Evolutionary conservation across 345 rosid species (phyloP).

Genomic region (Euclidium syriacum): DNA sequence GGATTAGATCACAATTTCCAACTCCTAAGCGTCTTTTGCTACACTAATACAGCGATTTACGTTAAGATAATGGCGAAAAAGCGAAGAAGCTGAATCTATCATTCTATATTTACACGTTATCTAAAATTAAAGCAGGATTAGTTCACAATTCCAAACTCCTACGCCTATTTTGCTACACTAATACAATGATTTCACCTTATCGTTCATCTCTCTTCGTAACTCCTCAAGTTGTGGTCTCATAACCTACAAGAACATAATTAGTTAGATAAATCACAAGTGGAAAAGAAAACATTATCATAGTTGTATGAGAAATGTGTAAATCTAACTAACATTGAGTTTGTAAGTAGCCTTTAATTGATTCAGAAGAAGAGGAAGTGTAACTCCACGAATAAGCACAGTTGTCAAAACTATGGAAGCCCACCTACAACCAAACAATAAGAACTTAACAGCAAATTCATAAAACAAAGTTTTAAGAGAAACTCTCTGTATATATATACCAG

Average conservation of each 20-base stretch:
- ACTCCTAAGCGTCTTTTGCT: no score
- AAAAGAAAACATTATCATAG: not conserved
- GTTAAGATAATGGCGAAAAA: no score
- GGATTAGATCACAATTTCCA: no score
- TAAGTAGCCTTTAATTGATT: conserved; percentile 43
- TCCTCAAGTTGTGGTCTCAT: conserved; percentile 45
- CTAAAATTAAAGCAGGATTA: no score
- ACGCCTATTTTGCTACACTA: no score
- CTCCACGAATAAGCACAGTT: conserved; percentile 42
- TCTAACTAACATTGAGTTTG: conserved; percentile 35
- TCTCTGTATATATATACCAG: no score
- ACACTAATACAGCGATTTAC: no score
- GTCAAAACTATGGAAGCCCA: conserved; percentile 50
- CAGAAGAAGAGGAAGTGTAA: conserved; percentile 38
- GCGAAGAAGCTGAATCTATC: no score
- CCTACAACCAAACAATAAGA: conserved; percentile 23
- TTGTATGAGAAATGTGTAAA: not conserved
- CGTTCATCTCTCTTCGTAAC: conserved; percentile 32
- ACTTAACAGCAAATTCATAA: not conserved
- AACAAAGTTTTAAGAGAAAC: no score
- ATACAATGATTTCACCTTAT: no score
- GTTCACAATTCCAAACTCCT: no score
- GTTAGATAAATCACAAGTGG: not conserved
- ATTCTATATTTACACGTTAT: no score
- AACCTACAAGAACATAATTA: conserved; percentile 26